Conservation (phyloP, 129 eudicot genomes). For the Flaveria brownii region DNA sequence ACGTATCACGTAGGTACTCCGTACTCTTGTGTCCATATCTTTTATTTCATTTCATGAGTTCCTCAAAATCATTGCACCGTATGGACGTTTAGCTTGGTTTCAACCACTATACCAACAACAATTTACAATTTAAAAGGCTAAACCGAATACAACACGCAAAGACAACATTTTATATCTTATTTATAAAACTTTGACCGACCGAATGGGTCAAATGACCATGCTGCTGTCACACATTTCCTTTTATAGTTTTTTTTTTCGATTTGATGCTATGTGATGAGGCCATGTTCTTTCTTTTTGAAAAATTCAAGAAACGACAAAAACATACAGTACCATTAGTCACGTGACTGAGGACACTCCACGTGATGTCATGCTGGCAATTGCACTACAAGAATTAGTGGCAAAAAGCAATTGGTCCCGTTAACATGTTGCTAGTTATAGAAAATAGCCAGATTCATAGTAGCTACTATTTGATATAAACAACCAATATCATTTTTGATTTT, state of each 20-base stretch:
- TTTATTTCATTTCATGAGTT: no score
- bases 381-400: conserved; percentile 19
- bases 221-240: neutral
- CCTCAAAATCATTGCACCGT: no score
- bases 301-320: conserved; percentile 25
- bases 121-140: no score
- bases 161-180: no score
- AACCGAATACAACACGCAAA: no score
- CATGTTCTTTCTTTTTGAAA: conserved; percentile 21
- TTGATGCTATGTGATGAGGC: conserved; percentile 10
- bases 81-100: no score
- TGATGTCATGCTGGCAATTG: conserved; percentile 32
- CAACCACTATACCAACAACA: no score
- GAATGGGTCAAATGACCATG: no score
- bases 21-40: no score
- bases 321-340: conserved; percentile 32
- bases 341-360: conserved; percentile 39
- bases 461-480: conserved; percentile 4
- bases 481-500: neutral
- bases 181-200: no score
- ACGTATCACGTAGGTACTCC: no score
- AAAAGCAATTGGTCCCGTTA: conserved; percentile 28
- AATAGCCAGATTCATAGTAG: neutral
- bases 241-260: neutral
- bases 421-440: conserved; percentile 14